These are phyloP conservation scores for Trichosporon sp. DNA, from an alignment of 1,284 basidiomycete genomes.

Conservation along the genomic window DNA sequence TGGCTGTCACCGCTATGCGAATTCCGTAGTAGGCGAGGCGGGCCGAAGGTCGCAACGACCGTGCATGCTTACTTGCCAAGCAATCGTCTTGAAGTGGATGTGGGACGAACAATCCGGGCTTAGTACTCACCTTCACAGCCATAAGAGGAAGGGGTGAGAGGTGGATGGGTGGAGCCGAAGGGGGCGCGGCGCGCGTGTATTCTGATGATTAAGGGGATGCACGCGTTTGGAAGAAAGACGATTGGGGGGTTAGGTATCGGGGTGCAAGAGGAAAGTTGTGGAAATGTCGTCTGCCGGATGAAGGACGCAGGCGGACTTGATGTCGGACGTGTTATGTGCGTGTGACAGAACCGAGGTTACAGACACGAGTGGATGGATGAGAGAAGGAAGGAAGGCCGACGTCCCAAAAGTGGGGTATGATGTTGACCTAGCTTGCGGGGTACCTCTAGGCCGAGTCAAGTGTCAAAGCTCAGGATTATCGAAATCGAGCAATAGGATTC, in stretches of 20 bases:
- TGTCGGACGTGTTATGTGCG: background rate
- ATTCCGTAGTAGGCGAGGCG: too few species aligned
- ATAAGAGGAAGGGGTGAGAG: background rate
- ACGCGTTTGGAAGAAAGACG: background rate
- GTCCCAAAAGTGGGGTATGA: slow-evolving; percentile 1
- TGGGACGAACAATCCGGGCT: background rate
- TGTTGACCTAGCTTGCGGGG: slow-evolving; percentile 2
- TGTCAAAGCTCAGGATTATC: background rate
- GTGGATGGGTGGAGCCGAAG: slow-evolving; percentile 1
- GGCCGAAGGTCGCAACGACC: background rate
- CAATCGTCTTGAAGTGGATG: background rate
- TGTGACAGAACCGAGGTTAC: slow-evolving; percentile 2
- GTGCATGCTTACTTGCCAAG: background rate
- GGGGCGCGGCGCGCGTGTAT: background rate
- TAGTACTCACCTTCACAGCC: slow-evolving; percentile 2
- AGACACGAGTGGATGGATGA: slow-evolving; percentile 3
- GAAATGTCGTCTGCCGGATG: background rate
- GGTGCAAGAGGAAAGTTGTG: background rate
- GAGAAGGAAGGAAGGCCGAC: slow-evolving; percentile 1
- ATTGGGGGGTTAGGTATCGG: too few species aligned
- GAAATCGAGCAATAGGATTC: background rate
- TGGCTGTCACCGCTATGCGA: background rate
- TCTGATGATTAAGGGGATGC: background rate
- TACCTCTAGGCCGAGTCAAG: background rate
- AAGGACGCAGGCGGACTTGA: background rate